These are phyloP conservation scores for Eurotiales sp. DNA, from an alignment of 2,329 filamentous ascomycete genomes.

Conservation along the genomic window DNA sequence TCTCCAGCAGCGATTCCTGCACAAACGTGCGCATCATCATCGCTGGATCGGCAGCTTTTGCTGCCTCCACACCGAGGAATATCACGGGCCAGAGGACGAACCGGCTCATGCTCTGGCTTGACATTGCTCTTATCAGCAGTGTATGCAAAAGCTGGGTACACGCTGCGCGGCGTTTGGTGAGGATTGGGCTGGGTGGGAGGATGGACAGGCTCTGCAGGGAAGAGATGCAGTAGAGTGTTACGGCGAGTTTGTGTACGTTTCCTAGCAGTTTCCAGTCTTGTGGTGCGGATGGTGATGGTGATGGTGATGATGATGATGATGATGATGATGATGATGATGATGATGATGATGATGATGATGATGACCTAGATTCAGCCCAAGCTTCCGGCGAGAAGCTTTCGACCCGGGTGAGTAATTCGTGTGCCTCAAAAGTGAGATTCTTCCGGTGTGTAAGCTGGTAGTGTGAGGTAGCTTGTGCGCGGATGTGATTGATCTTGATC, in stretches of 20 bases:
- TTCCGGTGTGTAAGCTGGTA: background rate
- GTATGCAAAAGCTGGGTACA: no score
- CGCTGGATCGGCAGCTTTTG: slow-evolving; percentile 8
- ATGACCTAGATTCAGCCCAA: slow-evolving; percentile 30
- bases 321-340: no score
- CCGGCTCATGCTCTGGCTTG: slow-evolving; percentile 13
- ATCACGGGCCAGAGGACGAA: slow-evolving; percentile 36
- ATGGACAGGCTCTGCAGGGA: slow-evolving; percentile 34
- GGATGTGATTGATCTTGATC: slow-evolving; percentile 36
- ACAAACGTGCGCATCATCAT: slow-evolving; percentile 26
- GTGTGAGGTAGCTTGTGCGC: slow-evolving; percentile 20
- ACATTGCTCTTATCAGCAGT: background rate
- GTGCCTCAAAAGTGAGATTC: slow-evolving; percentile 18
- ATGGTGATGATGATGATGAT: no score
- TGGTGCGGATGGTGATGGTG: no score
- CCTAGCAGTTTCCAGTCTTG: slow-evolving; percentile 29
- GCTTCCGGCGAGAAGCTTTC: slow-evolving; percentile 25
- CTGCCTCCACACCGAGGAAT: slow-evolving; percentile 34
- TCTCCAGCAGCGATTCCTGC: slow-evolving; percentile 20
- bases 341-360: no score
- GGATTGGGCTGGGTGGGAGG: slow-evolving; percentile 21
- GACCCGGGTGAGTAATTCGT: slow-evolving; percentile 24
- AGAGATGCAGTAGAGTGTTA: slow-evolving; percentile 34
- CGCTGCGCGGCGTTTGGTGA: no score
- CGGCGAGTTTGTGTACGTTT: slow-evolving; percentile 28